Percentiles rank a stretch among this genome's conserved stretches.
Conservation (phyloP, 176 grass and related monocot genomes). For the Oryza coarctata region DNA sequence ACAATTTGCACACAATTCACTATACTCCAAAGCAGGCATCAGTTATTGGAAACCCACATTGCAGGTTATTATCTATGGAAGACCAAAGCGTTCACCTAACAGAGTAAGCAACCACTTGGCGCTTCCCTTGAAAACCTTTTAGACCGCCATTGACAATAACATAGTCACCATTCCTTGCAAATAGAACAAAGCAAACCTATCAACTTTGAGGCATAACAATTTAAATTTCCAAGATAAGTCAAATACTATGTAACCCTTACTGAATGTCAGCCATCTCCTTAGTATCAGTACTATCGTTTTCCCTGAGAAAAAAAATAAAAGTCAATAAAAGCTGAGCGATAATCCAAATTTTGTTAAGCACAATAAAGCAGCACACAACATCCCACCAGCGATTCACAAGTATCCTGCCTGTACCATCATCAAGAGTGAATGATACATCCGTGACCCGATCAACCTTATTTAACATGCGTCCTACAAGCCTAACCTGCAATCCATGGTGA, state of each 20-base stretch:
- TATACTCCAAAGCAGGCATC: background rate
- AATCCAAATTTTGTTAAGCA: background rate
- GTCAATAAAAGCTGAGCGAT: background rate
- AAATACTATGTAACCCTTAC: constrained; percentile 38
- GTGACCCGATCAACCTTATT: constrained; percentile 71
- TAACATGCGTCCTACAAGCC: constrained; percentile 73
- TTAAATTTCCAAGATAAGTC: background rate
- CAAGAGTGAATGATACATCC: constrained; percentile 70
- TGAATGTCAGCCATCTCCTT: constrained; percentile 67
- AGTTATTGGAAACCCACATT: constrained; percentile 1
- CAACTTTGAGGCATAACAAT: background rate
- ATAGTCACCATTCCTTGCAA: constrained; percentile 71
- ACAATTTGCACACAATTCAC: background rate
- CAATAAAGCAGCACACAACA: constrained; percentile 15
- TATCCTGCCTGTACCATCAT: constrained; percentile 86
- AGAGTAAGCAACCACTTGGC: constrained; percentile 64
- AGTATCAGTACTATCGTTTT: constrained; percentile 59
- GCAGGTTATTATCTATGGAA: constrained; percentile 7
- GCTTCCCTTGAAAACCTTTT: constrained; percentile 93
- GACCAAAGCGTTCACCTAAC: constrained; percentile 58
- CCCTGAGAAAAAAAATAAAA: constrained; percentile 49
- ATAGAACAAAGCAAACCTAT: constrained; percentile 11
- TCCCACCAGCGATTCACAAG: constrained; percentile 75
- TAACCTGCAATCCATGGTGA: constrained; percentile 54
- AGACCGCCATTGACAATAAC: constrained; percentile 70